Percentiles rank a stretch among this genome's conserved stretches.
These are phyloP conservation scores for Aspergillus aculeatus DNA, from an alignment of 2,329 filamentous ascomycete species.

Conservation along the genomic window DNA sequence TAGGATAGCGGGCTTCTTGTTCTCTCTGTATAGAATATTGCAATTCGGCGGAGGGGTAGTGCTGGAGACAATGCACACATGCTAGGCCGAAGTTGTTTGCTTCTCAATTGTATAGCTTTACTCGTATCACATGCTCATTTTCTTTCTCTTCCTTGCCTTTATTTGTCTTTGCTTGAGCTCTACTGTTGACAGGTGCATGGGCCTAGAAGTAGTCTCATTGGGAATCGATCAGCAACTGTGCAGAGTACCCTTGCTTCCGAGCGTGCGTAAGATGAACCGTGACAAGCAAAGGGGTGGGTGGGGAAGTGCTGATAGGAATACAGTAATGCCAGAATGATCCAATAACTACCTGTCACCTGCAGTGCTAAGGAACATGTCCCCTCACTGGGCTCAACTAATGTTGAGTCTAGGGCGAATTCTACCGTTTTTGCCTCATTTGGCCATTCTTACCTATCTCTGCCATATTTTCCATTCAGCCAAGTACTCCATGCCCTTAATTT, in stretches of 20 bases:
- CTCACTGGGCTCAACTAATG: neutral
- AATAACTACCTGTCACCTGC: neutral
- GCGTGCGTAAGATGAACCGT: neutral
- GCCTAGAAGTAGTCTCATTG: neutral
- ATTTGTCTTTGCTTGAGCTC: neutral
- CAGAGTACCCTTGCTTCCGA: too few relatives aligned
- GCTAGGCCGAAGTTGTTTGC: conserved; percentile 11
- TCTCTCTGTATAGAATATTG: conserved; percentile 21
- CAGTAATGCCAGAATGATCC: neutral
- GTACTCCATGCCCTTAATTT: neutral
- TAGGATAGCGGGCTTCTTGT: conserved; percentile 26
- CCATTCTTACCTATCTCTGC: neutral
- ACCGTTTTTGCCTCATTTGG: neutral
- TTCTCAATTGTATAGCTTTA: conserved; percentile 13
- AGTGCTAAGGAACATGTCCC: neutral
- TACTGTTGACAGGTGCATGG: conserved; percentile 1
- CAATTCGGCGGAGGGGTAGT: conserved; percentile 18
- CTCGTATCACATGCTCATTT: conserved; percentile 5
- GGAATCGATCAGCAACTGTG: neutral
- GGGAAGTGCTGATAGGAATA: neutral
- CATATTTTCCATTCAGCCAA: neutral
- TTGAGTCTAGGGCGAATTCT: too few relatives aligned
- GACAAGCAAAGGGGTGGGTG: neutral
- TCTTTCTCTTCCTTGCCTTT: neutral
- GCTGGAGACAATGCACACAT: conserved; percentile 8